Conservation (phyloP, 768 basidiomycete species). For the Mycena maculata region DNA sequence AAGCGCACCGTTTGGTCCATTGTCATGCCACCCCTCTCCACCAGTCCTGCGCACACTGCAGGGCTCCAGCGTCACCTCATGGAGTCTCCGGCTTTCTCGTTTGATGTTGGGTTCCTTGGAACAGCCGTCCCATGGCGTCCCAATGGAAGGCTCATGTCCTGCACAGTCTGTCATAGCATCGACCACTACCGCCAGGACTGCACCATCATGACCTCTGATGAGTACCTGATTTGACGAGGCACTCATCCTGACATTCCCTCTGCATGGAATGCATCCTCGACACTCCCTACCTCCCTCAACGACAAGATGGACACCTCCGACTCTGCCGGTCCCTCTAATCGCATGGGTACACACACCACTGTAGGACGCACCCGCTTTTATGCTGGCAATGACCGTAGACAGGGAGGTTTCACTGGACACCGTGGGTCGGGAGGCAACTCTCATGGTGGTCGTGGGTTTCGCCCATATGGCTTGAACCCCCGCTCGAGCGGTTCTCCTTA, state of each 20-base stretch:
- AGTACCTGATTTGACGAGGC: not conserved
- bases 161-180: not conserved
- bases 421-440: not conserved
- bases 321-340: not conserved
- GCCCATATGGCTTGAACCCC: not conserved
- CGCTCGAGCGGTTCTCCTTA: not conserved
- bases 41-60: not conserved
- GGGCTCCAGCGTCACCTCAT: conserved; percentile 2
- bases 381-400: not conserved
- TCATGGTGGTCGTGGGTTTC: not conserved
- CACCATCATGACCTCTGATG: not conserved
- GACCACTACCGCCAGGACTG: conserved; percentile 4
- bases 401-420: not conserved
- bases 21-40: not conserved
- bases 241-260: not conserved
- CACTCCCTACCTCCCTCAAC: conserved; percentile 1
- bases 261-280: not conserved
- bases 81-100: not conserved
- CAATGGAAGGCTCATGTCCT: conserved; percentile 4
- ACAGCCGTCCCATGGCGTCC: not conserved
- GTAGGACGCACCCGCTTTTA: not conserved
- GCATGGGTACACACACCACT: not conserved
- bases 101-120: not conserved
- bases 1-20: not conserved
- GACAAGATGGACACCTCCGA: no score